These are phyloP conservation scores for Amesomyces nigricolor DNA, from an alignment of 2,329 filamentous ascomycete species.

Conservation along the genomic window DNA sequence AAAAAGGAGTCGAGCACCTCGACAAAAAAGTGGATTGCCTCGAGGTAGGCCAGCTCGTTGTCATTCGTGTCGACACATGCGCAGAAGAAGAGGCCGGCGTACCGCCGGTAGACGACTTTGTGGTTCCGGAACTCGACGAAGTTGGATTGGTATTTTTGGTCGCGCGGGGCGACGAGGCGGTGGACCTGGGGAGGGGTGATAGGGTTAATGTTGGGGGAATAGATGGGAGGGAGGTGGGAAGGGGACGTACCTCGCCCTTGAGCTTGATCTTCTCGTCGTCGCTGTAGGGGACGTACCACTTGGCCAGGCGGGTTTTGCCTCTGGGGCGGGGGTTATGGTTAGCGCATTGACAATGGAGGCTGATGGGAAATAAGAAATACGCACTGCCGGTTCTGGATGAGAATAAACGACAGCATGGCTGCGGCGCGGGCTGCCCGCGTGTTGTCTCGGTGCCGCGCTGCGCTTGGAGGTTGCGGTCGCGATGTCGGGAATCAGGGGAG, in stretches of 20 bases:
- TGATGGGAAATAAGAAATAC: conserved; percentile 11
- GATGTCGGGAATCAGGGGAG: conserved; percentile 2
- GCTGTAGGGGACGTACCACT: conserved; percentile 98
- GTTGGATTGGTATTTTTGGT: conserved; percentile 99
- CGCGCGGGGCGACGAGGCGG: conserved; percentile 91
- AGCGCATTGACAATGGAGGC: neutral
- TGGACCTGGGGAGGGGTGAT: conserved; percentile 60
- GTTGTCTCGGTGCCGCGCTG: conserved; percentile 10
- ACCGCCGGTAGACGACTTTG: conserved; percentile 95
- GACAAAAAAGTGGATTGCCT: conserved; percentile 99
- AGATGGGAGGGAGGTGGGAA: conserved; percentile 3
- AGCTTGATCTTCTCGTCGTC: conserved; percentile 99
- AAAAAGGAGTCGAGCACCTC: conserved; percentile 98
- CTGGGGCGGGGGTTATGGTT: conserved; percentile 40
- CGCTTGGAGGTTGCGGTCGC: conserved; percentile 1
- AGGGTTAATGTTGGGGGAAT: neutral
- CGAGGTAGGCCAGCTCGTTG: conserved; percentile 93
- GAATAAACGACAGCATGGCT: conserved; percentile 72
- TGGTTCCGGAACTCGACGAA: conserved; percentile 95
- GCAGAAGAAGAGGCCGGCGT: conserved; percentile 98
- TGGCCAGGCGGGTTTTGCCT: conserved; percentile 95
- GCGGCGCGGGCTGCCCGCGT: conserved; percentile 11
- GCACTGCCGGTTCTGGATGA: conserved; percentile 86
- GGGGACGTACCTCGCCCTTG: conserved; percentile 75
- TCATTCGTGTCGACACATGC: conserved; percentile 98